Evolutionary conservation across 768 basidiomycete genomes (phyloP).

Genomic region (Collybiopsis luxurians): DNA sequence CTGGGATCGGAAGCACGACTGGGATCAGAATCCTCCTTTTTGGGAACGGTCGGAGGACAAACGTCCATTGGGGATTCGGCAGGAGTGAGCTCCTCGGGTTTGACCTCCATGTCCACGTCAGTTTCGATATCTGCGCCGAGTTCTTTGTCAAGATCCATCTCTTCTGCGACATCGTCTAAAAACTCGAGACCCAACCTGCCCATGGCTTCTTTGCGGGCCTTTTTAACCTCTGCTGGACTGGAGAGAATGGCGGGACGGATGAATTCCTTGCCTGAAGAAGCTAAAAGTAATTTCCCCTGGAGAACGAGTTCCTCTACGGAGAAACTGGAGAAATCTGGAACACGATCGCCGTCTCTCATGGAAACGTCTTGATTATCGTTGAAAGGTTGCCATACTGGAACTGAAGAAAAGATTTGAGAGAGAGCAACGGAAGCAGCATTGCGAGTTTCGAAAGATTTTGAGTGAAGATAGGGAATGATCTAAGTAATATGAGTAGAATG

Average conservation of each 20-base stretch:
- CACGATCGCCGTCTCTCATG: conserved; percentile 23
- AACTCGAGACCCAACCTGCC: conserved; percentile 85
- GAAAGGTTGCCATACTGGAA: conserved; percentile 76
- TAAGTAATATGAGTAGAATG: conserved; percentile 25
- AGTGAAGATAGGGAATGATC: conserved; percentile 90
- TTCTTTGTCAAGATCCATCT: conserved; percentile 85
- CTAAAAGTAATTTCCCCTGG: conserved; percentile 77
- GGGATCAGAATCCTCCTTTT: conserved; percentile 28
- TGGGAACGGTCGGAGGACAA: conserved; percentile 29
- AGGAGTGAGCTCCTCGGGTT: conserved; percentile 35
- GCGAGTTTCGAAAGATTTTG: conserved; percentile 90
- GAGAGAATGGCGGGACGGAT: conserved; percentile 67
- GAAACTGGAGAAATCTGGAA: conserved; percentile 69
- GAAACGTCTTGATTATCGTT: conserved; percentile 26
- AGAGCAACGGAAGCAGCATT: conserved; percentile 86
- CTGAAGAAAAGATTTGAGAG: conserved; percentile 80
- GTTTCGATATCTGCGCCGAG: conserved; percentile 56
- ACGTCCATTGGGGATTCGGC: conserved; percentile 43
- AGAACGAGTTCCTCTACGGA: conserved; percentile 74
- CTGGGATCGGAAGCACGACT: conserved; percentile 36
- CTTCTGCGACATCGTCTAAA: conserved; percentile 74
- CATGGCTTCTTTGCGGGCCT: conserved; percentile 87
- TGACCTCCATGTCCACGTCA: conserved; percentile 40
- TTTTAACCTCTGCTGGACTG: conserved; percentile 77
- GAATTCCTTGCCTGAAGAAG: conserved; percentile 94